These are phyloP conservation scores for Abortiporus biennis DNA, from an alignment of 1,284 basidiomycete species.

Conservation along the genomic window DNA sequence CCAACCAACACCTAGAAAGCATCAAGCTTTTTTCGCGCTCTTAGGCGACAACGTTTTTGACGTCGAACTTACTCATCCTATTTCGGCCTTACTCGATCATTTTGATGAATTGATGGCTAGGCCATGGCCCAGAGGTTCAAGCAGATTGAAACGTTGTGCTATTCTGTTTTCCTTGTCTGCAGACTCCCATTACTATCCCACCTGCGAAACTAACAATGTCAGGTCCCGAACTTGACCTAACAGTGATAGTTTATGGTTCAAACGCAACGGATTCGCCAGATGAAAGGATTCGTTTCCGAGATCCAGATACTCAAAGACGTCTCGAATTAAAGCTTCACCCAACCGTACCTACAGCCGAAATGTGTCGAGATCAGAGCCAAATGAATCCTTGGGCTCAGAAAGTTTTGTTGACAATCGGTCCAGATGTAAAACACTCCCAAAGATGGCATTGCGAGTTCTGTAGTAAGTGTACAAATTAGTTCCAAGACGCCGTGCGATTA, in stretches of 20 bases:
- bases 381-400: constrained; percentile 6
- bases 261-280: constrained; percentile 5
- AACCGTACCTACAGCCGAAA: neutral
- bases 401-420: neutral
- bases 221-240: constrained; percentile 3
- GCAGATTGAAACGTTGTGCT: no score
- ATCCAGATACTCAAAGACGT: constrained; percentile 8
- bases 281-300: constrained; percentile 7
- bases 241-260: constrained; percentile 12
- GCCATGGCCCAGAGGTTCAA: no score
- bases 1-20: constrained; percentile 58
- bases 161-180: no score
- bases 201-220: no score
- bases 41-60: no score
- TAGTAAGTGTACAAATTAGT: constrained; percentile 1
- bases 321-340: constrained; percentile 8
- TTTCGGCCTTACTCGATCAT: no score
- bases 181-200: no score
- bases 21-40: no score
- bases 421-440: constrained; percentile 11
- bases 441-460: constrained; percentile 13
- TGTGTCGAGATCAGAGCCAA: neutral
- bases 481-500: no score
- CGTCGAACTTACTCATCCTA: no score
- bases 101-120: no score